Base-by-base conservation (phyloP, 1,284 basidiomycete species). In the Pterulicium gracile region DNA sequence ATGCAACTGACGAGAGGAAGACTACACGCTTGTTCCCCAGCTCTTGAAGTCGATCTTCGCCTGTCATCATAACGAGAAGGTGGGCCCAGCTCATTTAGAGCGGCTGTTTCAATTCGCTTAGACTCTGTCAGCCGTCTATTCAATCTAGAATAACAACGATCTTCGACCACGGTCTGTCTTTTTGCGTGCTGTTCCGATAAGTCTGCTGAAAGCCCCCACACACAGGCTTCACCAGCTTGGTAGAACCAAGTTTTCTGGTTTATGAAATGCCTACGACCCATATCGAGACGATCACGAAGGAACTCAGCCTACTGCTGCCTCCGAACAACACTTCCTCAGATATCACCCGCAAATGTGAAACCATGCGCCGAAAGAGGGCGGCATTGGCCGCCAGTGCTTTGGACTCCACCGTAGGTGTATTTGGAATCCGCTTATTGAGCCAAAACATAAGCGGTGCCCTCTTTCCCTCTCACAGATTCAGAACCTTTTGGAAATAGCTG, bases 21-120 rank as follows among this genome's bases (percentile, higher is more conserved):
- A 74, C 54, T 73, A 77, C 14, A 72, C 67, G 0, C 59, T 81
- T 24, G 67, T 70, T 1, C 64, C 71, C 3, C 64, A 68, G 18
- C 60, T 82, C 15, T 51, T 81, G 3, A 61, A 68, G 54, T 68
- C 64, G 14, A 55, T 85, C 1, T 77, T 86, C 49, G 65, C 56
- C 3, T 84, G 80, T 52, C 81, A 85, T 55, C 70, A 79, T 43
- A 79, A 83, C 51, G 81, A 83, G 60, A 83, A 83, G 66, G 78
- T 77, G 45, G 3, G 51, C 47, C 21, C 23, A n/a, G 3, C 24
- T 47, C 13, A 13, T n/a, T n/a, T 13, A 13, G 2, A 32, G 10
- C 7, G n/a, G 4, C 22, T 39, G 27, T 27, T 15, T 18, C 1
- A 4, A 3, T 24, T 4, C 22, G 10, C 46, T 49, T 27, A 54